Evolutionary conservation across 768 basidiomycete genomes (phyloP).

Genomic region (Boletellus emodensis): DNA sequence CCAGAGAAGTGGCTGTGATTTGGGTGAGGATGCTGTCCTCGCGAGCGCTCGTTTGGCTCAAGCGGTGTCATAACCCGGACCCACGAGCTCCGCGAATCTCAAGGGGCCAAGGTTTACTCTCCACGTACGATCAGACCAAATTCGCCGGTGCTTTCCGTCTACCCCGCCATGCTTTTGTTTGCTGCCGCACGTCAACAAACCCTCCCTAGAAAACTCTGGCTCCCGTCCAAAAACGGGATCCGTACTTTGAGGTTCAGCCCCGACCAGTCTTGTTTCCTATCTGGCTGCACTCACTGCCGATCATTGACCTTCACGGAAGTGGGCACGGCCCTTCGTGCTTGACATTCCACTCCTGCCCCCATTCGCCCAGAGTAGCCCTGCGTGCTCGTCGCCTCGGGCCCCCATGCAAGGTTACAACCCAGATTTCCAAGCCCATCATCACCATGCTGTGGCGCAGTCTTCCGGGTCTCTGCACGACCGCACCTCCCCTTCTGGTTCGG

Average conservation of each 20-base stretch:
- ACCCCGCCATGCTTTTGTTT: constrained; percentile 32
- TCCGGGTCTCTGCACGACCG: constrained; percentile 37
- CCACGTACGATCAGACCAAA: constrained; percentile 32
- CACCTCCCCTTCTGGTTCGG: constrained; percentile 54
- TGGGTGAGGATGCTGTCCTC: constrained; percentile 25
- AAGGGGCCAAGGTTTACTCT: constrained; percentile 25
- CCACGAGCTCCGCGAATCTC: constrained; percentile 34
- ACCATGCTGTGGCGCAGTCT: constrained; percentile 27
- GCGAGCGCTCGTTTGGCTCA: constrained; percentile 31
- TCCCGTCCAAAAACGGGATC: constrained; percentile 11
- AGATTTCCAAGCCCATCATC: constrained; percentile 17
- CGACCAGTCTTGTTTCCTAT: constrained; percentile 28
- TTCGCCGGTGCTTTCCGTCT: constrained; percentile 27
- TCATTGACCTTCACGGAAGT: constrained; percentile 24
- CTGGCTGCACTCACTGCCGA: constrained; percentile 22
- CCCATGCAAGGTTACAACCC: constrained; percentile 30
- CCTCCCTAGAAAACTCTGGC: constrained; percentile 24
- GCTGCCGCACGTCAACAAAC: constrained; percentile 26
- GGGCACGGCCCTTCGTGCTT: constrained; percentile 5
- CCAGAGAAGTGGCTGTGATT: constrained; percentile 31
- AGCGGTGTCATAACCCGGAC: constrained; percentile 26
- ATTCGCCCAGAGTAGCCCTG: constrained; percentile 2
- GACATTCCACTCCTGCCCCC: constrained; percentile 1
- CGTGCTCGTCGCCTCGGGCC: constrained; percentile 6
- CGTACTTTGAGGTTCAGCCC: constrained; percentile 13